Conservation (phyloP, 805 yeast species). For the Pichia cabralensis region DNA sequence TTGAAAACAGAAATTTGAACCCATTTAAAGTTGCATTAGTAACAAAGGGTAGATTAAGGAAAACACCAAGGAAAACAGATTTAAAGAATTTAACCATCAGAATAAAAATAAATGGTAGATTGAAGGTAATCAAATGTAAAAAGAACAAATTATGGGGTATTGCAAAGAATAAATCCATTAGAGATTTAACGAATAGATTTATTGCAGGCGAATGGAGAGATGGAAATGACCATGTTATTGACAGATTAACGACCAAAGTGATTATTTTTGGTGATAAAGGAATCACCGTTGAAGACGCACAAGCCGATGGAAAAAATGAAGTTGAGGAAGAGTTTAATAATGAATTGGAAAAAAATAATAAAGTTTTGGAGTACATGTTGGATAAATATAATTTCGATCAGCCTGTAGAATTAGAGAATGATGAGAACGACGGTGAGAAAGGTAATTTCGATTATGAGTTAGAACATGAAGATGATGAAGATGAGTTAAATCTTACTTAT, state of each 20-base stretch:
- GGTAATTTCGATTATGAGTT: conserved; percentile 33
- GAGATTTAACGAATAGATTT: conserved; percentile 56
- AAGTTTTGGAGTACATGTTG: conserved; percentile 39
- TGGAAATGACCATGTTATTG: conserved; percentile 72
- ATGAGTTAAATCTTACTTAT: conserved; percentile 10
- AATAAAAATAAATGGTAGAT: conserved; percentile 45
- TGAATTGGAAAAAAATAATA: conserved; percentile 36
- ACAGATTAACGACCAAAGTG: conserved; percentile 28
- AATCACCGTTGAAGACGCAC: conserved; percentile 6
- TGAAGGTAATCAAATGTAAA: conserved; percentile 46
- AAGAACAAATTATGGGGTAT: conserved; percentile 90
- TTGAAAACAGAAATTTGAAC: conserved; percentile 34
- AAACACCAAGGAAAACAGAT: conserved; percentile 38
- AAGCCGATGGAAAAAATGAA: conserved; percentile 1
- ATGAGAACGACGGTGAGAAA: conserved; percentile 30
- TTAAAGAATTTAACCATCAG: conserved; percentile 54
- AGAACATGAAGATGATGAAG: conserved; percentile 18
- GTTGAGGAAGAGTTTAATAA: conserved; percentile 26
- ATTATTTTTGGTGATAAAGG: conserved; percentile 23
- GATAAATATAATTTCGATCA: conserved; percentile 42
- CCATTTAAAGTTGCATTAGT: conserved; percentile 20
- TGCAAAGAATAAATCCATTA: conserved; percentile 52
- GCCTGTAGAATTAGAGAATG: conserved; percentile 31
- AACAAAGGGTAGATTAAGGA: conserved; percentile 51
- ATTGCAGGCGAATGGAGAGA: conserved; percentile 67